These are phyloP conservation scores for Aquilaria yunnanensis DNA, from an alignment of 345 rosid genomes.

Conservation along the genomic window DNA sequence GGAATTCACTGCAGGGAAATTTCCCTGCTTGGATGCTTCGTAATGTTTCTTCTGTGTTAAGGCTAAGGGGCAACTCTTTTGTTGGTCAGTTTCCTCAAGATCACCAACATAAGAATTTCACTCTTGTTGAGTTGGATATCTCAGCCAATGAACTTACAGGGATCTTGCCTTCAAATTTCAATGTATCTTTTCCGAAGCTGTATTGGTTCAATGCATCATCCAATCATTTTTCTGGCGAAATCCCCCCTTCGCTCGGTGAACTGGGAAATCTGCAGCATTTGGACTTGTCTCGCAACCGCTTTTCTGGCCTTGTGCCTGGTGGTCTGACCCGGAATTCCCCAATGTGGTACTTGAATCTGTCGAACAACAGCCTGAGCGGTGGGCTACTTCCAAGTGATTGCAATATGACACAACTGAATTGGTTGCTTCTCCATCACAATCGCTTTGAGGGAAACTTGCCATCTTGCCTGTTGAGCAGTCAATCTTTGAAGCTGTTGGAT, in stretches of 20 bases:
- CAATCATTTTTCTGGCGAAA: conserved; percentile 1
- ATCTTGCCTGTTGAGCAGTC: conserved; percentile 11
- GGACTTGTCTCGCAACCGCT: conserved; percentile 14
- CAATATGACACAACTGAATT: conserved; percentile 8
- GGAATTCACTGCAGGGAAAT: conserved; percentile 6
- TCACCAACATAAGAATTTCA: background rate
- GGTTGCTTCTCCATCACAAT: conserved; percentile 13
- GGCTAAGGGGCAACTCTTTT: conserved; percentile 10
- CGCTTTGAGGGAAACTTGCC: conserved; percentile 10
- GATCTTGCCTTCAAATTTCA: conserved; percentile 2
- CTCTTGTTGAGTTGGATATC: conserved; percentile 8
- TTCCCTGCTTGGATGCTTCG: conserved; percentile 18
- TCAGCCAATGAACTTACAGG: conserved; percentile 12
- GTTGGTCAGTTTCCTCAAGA: conserved; percentile 9
- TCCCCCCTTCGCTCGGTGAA: conserved; percentile 12
- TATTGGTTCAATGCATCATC: conserved; percentile 14
- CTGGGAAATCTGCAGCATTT: background rate
- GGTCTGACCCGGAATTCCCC: conserved; percentile 8
- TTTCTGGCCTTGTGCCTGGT: conserved; percentile 12
- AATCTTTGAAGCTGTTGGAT: conserved; percentile 5
- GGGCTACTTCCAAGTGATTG: conserved; percentile 9
- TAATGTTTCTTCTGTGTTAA: conserved; percentile 15
- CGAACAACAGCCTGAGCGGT: conserved; percentile 17
- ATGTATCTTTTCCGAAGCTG: conserved; percentile 5
- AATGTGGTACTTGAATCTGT: conserved; percentile 19